These are phyloP conservation scores for Plantago elongata DNA, from an alignment of 257 asterid species.

Conservation along the genomic window DNA sequence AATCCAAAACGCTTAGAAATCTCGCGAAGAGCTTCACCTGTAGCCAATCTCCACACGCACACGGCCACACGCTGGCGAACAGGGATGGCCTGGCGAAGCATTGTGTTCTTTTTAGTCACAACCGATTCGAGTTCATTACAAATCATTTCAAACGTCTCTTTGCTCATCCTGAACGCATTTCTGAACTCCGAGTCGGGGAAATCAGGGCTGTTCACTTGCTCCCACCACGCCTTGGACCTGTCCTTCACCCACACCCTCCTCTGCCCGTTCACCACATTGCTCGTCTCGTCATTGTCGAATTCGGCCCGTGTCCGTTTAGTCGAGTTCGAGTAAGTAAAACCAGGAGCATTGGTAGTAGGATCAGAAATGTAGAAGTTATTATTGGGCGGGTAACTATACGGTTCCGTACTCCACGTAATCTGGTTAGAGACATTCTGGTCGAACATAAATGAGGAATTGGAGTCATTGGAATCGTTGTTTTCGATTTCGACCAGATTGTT, in stretches of 20 bases:
- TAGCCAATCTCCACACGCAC: conserved; percentile 78
- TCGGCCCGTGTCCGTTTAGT: conserved; percentile 26
- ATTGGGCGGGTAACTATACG: background rate
- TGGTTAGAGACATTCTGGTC: background rate
- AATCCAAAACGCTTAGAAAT: conserved; percentile 76
- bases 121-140: conserved; percentile 62
- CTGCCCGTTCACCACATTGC: conserved; percentile 9
- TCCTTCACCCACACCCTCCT: conserved; percentile 67
- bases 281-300: background rate
- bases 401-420: conserved; percentile 12
- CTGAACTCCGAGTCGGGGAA: conserved; percentile 70
- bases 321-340: conserved; percentile 10
- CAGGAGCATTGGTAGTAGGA: background rate
- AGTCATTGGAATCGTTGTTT: background rate
- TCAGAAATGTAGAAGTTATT: background rate
- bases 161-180: conserved; percentile 65
- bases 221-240: conserved; percentile 92
- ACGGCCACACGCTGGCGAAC: conserved; percentile 90
- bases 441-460: background rate
- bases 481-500: conserved; percentile 1
- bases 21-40: conserved; percentile 88
- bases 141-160: conserved; percentile 57
- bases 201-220: conserved; percentile 50
- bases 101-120: conserved; percentile 73
- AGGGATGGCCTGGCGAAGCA: conserved; percentile 80